Percentiles rank a stretch among this genome's conserved stretches.
Evolutionary conservation across 306 rosid species (phyloP).

Genomic region (Vigna hirtella): DNA sequence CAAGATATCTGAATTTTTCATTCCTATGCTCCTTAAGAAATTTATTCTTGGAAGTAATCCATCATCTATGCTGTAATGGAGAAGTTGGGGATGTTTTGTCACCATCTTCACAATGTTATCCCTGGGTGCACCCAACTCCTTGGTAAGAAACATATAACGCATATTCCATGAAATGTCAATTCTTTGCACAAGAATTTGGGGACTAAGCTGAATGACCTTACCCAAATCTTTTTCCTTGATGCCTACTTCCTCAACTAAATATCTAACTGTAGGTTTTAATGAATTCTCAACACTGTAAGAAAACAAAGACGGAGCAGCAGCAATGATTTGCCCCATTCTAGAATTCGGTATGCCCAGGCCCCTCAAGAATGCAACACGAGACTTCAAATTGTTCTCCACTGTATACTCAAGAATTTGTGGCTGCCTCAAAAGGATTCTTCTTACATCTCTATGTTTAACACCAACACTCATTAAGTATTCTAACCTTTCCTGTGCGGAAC

Average conservation of each 20-base stretch:
- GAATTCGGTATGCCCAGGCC: constrained; percentile 83
- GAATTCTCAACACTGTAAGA: constrained; percentile 94
- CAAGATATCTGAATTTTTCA: constrained; percentile 83
- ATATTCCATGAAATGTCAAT: constrained; percentile 87
- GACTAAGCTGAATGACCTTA: constrained; percentile 95
- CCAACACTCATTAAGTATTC: constrained; percentile 92
- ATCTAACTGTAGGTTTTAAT: constrained; percentile 83
- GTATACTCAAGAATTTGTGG: constrained; percentile 89
- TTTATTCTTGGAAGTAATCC: constrained; percentile 95
- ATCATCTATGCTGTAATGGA: constrained; percentile 91
- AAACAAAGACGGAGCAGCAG: constrained; percentile 82
- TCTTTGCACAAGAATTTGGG: constrained; percentile 91
- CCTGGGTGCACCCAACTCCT: constrained; percentile 93
- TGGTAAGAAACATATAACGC: constrained; percentile 75
- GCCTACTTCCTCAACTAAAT: constrained; percentile 94
- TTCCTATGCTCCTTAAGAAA: constrained; percentile 94
- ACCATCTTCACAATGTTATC: constrained; percentile 96
- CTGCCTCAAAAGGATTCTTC: constrained; percentile 88
- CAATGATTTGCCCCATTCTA: constrained; percentile 83
- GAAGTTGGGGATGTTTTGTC: constrained; percentile 92
- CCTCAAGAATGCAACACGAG: constrained; percentile 81
- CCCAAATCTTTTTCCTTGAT: constrained; percentile 88
- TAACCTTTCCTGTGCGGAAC: constrained; percentile 86
- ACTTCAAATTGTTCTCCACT: constrained; percentile 85
- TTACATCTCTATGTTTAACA: constrained; percentile 83